Evolutionary conservation across 1,284 basidiomycete genomes (phyloP).

Genomic region (Ustilago tritici): DNA sequence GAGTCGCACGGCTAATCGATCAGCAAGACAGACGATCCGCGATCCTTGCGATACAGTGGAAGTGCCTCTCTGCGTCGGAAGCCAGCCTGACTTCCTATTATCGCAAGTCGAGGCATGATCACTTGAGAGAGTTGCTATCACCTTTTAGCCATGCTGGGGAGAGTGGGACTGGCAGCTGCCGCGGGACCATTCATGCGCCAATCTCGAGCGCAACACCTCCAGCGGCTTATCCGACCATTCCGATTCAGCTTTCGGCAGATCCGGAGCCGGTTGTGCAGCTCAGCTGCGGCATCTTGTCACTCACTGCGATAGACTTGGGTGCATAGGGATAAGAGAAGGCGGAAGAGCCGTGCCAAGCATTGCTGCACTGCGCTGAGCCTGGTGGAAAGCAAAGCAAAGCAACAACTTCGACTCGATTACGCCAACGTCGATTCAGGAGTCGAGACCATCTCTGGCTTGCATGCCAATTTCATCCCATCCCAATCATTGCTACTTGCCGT

Average conservation of each 20-base stretch:
- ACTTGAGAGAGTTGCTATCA: background rate
- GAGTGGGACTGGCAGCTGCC: background rate
- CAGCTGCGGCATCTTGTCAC: background rate
- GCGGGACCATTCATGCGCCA: background rate
- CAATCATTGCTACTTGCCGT: background rate
- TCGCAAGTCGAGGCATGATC: background rate
- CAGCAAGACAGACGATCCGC: slow-evolving; percentile 8
- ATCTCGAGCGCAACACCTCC: background rate
- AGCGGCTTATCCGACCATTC: slow-evolving; percentile 10
- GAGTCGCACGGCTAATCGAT: slow-evolving; percentile 10
- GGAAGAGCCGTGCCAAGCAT: no score
- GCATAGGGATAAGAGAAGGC: background rate
- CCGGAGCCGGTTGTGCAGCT: background rate
- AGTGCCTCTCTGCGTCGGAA: background rate
- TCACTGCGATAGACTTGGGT: background rate
- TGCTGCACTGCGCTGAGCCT: no score
- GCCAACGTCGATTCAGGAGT: background rate
- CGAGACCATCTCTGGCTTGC: background rate
- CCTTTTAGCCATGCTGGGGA: background rate
- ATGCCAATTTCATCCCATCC: background rate
- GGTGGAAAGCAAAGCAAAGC: no score
- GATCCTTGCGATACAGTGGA: background rate
- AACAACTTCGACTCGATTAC: background rate
- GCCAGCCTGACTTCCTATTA: background rate
- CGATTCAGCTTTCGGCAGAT: background rate